phyloP scores from a whole-genome alignment of 2,329 filamentous ascomycete species.

The Diaporthe australafricana region DNA sequence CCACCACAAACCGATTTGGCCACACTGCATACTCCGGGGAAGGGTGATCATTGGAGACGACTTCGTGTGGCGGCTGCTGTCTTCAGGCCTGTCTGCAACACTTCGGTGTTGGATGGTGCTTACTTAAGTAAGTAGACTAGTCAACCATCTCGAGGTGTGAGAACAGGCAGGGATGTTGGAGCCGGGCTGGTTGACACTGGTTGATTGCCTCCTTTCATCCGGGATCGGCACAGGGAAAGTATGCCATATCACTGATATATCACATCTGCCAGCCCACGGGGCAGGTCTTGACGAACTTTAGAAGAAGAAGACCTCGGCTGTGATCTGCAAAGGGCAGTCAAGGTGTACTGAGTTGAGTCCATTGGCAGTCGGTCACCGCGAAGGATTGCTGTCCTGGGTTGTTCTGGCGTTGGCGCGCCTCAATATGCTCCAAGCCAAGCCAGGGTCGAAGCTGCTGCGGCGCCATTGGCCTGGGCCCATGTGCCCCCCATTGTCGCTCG shows the following conservation, averaged over 20 bases:
- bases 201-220: background rate
- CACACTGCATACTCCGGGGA: conserved; percentile 6
- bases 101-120: background rate
- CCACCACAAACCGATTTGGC: background rate
- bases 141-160: background rate
- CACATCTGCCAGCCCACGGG: background rate
- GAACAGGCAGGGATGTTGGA: background rate
- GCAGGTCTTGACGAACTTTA: conserved; percentile 18
- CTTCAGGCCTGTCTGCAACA: background rate
- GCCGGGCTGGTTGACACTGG: background rate
- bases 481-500: conserved; percentile 9
- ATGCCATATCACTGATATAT: conserved; percentile 4
- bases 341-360: background rate
- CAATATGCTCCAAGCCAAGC: background rate
- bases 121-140: too few species aligned
- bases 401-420: too few species aligned
- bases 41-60: conserved; percentile 7
- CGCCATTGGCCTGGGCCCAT: background rate
- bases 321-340: conserved; percentile 1
- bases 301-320: background rate
- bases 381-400: background rate
- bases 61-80: background rate
- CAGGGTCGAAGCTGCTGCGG: background rate
- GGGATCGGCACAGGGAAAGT: background rate
- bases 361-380: background rate